Conservation (phyloP, 495 filamentous ascomycete species). For the Talaromyces thailandensis region DNA sequence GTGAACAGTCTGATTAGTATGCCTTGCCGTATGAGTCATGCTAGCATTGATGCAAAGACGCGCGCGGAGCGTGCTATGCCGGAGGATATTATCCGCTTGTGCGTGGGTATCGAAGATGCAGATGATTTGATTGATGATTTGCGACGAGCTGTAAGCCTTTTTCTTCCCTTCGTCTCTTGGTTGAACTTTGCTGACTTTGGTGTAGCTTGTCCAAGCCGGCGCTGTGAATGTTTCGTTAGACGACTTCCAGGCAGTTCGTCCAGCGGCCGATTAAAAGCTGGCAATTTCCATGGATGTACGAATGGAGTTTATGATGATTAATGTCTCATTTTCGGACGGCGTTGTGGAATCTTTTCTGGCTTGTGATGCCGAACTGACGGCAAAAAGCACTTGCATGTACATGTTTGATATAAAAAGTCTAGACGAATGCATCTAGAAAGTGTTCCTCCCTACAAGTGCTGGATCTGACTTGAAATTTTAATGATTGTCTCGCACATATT, state of each 20-base stretch:
- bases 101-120: slow-evolving; percentile 92
- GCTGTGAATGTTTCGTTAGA: slow-evolving; percentile 79
- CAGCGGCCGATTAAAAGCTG: not conserved
- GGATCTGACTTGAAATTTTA: no score
- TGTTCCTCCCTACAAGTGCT: no score
- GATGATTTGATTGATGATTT: slow-evolving; percentile 93
- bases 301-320: not conserved
- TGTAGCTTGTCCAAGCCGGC: slow-evolving; percentile 83
- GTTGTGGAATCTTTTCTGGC: not conserved
- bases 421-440: not conserved
- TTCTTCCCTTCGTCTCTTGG: slow-evolving; percentile 3
- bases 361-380: not conserved
- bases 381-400: not conserved
- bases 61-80: slow-evolving; percentile 82
- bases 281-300: not conserved
- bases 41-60: slow-evolving; percentile 94
- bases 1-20: slow-evolving; percentile 98
- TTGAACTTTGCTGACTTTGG: slow-evolving; percentile 4
- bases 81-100: slow-evolving; percentile 90
- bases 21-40: slow-evolving; percentile 99
- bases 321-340: slow-evolving; percentile 1
- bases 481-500: no score
- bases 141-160: slow-evolving; percentile 67
- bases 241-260: slow-evolving; percentile 53
- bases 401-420: not conserved